Evolutionary conservation across 495 filamentous ascomycete genomes (phyloP).

Genomic region (Penicillium robsamsonii): DNA sequence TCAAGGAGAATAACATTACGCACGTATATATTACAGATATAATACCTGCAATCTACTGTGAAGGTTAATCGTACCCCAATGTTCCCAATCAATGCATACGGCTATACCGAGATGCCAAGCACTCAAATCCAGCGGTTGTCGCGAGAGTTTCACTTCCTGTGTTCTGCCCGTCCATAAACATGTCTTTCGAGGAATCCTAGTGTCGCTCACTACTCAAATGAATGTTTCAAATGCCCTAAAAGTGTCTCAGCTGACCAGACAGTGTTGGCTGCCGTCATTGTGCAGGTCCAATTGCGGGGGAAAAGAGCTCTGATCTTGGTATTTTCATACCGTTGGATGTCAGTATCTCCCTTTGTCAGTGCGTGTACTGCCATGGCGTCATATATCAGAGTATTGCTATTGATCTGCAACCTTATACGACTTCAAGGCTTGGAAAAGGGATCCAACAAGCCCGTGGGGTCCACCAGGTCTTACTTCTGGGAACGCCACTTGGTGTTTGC

Average conservation of each 20-base stretch:
- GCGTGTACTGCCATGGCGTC: not conserved
- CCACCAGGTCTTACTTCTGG: not conserved
- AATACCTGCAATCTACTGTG: not conserved
- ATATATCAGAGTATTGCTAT: not conserved
- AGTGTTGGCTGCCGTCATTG: conserved; percentile 11
- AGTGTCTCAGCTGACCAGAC: conserved; percentile 8
- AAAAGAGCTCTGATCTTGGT: not conserved
- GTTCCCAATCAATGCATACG: conserved; percentile 1
- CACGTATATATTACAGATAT: not conserved
- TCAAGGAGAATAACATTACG: not conserved
- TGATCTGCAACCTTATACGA: not conserved
- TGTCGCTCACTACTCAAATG: not conserved
- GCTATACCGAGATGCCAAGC: conserved; percentile 12
- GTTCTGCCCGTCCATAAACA: not conserved
- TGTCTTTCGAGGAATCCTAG: not conserved
- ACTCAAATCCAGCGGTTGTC: not conserved
- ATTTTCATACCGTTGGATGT: not conserved
- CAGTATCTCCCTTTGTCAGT: not conserved
- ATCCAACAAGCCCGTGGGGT: not conserved
- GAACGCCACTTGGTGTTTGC: not conserved
- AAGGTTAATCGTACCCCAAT: not conserved
- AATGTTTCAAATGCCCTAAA: not conserved
- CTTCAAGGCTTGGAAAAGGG: not conserved
- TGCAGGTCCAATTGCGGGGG: conserved; percentile 11
- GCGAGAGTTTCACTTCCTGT: conserved; percentile 3